Conservation (phyloP, 2,329 filamentous ascomycete genomes). For the Zarea fungicola region DNA sequence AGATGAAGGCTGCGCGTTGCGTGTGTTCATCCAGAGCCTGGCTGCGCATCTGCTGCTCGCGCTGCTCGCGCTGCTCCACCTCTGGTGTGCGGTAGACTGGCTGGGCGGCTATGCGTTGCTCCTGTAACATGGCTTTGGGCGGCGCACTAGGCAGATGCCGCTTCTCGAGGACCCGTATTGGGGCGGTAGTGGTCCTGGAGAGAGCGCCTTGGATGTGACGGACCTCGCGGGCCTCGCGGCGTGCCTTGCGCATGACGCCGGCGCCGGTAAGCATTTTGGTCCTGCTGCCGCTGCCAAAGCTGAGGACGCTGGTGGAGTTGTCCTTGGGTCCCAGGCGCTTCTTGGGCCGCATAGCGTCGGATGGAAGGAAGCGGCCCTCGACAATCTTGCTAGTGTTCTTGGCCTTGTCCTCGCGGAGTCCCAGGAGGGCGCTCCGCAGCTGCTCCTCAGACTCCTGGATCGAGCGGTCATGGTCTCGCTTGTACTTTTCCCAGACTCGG, state of each 20-base stretch:
- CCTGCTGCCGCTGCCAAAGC: conserved; percentile 43
- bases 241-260: conserved; percentile 51
- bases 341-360: conserved; percentile 24
- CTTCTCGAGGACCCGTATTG: conserved; percentile 27
- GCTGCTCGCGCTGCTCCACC: conserved; percentile 17
- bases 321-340: conserved; percentile 26
- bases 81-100: conserved; percentile 26
- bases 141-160: conserved; percentile 41
- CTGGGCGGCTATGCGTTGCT: conserved; percentile 41
- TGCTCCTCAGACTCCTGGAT: conserved; percentile 55
- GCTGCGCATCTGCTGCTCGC: conserved; percentile 18
- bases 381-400: conserved; percentile 55
- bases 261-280: conserved; percentile 48
- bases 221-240: conserved; percentile 52
- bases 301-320: conserved; percentile 29
- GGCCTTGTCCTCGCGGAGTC: conserved; percentile 52
- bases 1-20: conserved; percentile 33
- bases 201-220: conserved; percentile 42
- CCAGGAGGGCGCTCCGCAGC: conserved; percentile 52
- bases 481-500: conserved; percentile 68
- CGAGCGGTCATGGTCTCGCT: conserved; percentile 51
- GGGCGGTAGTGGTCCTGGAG: conserved; percentile 25
- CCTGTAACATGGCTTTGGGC: conserved; percentile 49
- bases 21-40: conserved; percentile 27
- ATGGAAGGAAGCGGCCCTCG: conserved; percentile 42